Base-by-base conservation (phyloP, 2,329 filamentous ascomycete genomes). In the Cadophora luteo-olivacea region DNA sequence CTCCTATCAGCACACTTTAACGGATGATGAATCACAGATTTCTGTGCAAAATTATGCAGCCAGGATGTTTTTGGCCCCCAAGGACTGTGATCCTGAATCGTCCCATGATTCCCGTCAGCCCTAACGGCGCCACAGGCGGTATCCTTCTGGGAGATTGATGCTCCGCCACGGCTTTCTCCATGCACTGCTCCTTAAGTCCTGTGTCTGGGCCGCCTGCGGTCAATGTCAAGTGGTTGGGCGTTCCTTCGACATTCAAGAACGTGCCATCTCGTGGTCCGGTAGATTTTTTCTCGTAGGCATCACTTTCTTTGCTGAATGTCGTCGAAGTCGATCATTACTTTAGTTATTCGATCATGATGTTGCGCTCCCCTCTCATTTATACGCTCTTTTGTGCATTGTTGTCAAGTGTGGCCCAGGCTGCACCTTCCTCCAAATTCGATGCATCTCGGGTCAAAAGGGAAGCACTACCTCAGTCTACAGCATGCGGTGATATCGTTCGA, bases 401-500 rank as follows among this genome's bases (percentile, higher is more conserved):
- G 61, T 52, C n/a, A 22, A 33, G 29, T 52, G 38, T 66, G 11
- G 38, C 55, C 1, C 0, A 61, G 7, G 57, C 55, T 14, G 64
- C 41, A 19, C 64, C 54, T 58, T 58, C 64, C 3, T 19, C 24
- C 24, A 36, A 52, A 29, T 29, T 1, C n/a, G 6, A 7, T 1
- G 7, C 48, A 25, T 22, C 24, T n/a, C 24, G 38, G 29, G 54
- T 45, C 3, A 36, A 54, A 52, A 51, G 64, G 60, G 66, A 45
- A 24, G 57, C 52, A 24, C 63, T n/a, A 19, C 29, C 70, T 14
- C 33, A 63, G 33, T 70, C 68, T 33, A 73, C 69, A 25, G 70
- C 72, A 12, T 73, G 72, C 45, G 72, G 72, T 22, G 54, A 67
- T 8, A 69, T 73, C 9, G 69, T 73, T 3, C 69, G 71, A 36